Percentiles rank a stretch among this genome's conserved stretches.
These are phyloP conservation scores for Penicillium hordei DNA, from an alignment of 2,329 filamentous ascomycete genomes.

Conservation along the genomic window DNA sequence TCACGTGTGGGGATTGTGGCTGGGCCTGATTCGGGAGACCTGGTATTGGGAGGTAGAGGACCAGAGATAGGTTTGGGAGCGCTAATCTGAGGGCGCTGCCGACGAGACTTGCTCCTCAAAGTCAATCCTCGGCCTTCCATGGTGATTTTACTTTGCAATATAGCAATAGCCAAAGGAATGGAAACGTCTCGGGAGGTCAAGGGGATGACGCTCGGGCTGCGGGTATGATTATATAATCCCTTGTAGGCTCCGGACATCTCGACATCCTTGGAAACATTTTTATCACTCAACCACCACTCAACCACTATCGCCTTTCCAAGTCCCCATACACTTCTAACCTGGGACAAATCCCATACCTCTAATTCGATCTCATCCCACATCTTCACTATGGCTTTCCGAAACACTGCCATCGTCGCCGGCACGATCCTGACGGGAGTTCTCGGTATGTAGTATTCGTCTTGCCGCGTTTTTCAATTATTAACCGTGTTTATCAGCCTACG, in stretches of 20 bases:
- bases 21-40: conserved; percentile 37
- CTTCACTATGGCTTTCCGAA: conserved; percentile 20
- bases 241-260: conserved; percentile 1
- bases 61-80: conserved; percentile 57
- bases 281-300: conserved; percentile 3
- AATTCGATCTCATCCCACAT: background rate
- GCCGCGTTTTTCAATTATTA: conserved; percentile 10
- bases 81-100: conserved; percentile 57
- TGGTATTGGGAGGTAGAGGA: conserved; percentile 39
- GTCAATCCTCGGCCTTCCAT: conserved; percentile 61
- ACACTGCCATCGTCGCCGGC: conserved; percentile 58
- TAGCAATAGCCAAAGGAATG: conserved; percentile 9
- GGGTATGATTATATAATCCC: conserved; percentile 3
- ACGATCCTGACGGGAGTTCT: conserved; percentile 59
- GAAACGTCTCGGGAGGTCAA: conserved; percentile 4
- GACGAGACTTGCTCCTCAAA: conserved; percentile 60
- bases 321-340: background rate
- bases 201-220: conserved; percentile 9
- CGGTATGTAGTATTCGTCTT: conserved; percentile 37
- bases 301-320: conserved; percentile 1
- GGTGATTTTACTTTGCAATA: conserved; percentile 20
- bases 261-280: conserved; percentile 10
- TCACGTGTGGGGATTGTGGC: conserved; percentile 37
- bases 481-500: conserved; percentile 52
- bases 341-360: background rate